Base-by-base conservation (phyloP, 768 basidiomycete species). In the Xerocomellus amylosporus region DNA sequence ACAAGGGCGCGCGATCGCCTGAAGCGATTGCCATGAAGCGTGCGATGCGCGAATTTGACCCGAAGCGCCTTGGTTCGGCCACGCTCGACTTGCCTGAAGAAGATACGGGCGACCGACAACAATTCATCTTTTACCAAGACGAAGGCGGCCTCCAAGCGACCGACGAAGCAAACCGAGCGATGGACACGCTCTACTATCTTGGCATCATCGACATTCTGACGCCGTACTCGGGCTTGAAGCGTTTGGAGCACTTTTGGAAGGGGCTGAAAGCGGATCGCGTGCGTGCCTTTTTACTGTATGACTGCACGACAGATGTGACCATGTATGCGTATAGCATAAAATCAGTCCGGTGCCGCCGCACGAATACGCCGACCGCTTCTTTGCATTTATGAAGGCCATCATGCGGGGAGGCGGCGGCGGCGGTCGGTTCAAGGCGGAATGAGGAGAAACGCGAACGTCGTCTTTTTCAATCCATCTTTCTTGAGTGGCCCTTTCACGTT, bases 191-290 rank as follows among this genome's bases (percentile, higher is more conserved):
- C 51, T 97, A 96, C 71, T 98, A 98, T 70, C 77, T 98, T 9
- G 96, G 97, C 22, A 82, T 99, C 50, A 99, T 99, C 65, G 97
- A 99, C 71, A 98, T 98, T 59, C 74, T 95, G 55, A 98, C 97
- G 24, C 96, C 95, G 2, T 99, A 92, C 69, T 82, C 78, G 19
- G 60, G 69, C 19, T 61, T 80, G 56, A 99, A 99, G 79, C 84
- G 83, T 68, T 51, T 87, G 19, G 97, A 99, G 71, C 87, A 91
- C 70, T 76, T 92, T 53, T 98, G 93, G 91, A 96, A 97, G 74
- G 91, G 93, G 26, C 70, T 97, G 62, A 80, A 79, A 12, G 87
- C 88, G 33, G 94, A 97, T 76, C 74, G 88, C 62, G 95, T 97
- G 63, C 69, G 93, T 84, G 12, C 33, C 33, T 14, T 31, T 33